These are phyloP conservation scores for Populus nigra DNA, from an alignment of 345 rosid genomes.

Conservation along the genomic window DNA sequence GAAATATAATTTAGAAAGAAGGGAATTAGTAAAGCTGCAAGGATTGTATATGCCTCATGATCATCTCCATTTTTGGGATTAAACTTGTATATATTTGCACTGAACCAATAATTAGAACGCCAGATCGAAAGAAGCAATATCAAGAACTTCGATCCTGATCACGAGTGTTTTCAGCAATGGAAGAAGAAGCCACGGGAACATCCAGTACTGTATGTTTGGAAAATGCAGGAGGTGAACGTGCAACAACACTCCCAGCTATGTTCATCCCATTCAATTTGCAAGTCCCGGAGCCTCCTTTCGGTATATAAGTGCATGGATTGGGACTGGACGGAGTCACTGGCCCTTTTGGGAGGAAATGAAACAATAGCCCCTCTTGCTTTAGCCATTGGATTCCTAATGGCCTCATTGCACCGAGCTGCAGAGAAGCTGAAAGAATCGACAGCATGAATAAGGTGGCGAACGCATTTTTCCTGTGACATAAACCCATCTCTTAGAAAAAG, in stretches of 20 bases:
- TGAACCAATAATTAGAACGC: too few species aligned
- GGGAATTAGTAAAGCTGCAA: too few species aligned
- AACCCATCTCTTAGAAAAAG: conserved; percentile 2
- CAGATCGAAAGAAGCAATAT: not conserved
- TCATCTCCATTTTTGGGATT: too few species aligned
- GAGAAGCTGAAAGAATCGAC: conserved; percentile 8
- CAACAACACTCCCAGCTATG: conserved; percentile 5
- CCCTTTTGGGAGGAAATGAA: not conserved
- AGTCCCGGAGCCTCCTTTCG: not conserved
- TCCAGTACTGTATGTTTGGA: not conserved
- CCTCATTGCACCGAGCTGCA: conserved; percentile 16
- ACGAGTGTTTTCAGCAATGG: not conserved
- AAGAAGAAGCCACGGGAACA: conserved; percentile 9
- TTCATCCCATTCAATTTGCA: conserved; percentile 9
- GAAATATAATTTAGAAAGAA: too few species aligned
- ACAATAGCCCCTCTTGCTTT: not conserved
- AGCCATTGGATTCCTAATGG: not conserved
- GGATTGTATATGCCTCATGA: too few species aligned
- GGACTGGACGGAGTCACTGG: not conserved
- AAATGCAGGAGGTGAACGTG: not conserved
- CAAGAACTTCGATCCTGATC: conserved; percentile 20
- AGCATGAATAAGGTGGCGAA: not conserved
- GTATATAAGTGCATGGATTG: conserved; percentile 8
- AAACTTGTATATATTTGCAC: too few species aligned
- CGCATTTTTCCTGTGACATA: not conserved